Conservation (phyloP, 192 early-diverging fungal species). For the Irineochytrium annulatum region DNA sequence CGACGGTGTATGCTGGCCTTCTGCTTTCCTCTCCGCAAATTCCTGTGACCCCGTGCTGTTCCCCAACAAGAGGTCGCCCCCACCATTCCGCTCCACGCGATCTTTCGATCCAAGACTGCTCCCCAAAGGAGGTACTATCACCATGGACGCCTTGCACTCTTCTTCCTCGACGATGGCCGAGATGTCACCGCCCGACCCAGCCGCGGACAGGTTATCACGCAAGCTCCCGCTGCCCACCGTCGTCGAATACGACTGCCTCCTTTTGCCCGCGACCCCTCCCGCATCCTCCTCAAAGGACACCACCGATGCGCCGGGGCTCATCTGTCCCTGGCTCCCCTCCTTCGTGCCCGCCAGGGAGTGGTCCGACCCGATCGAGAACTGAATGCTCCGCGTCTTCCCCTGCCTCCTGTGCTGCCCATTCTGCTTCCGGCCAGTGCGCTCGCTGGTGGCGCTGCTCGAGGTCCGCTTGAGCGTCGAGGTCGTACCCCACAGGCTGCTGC, state of each 20-base stretch:
- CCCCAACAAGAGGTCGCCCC: neutral
- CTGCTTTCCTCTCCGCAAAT: neutral
- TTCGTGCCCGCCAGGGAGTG: no score
- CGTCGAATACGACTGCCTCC: neutral
- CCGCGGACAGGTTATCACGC: neutral
- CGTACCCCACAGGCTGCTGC: neutral
- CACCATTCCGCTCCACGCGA: no score
- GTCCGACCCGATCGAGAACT: neutral
- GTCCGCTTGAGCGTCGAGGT: neutral
- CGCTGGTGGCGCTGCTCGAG: no score
- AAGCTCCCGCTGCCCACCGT: neutral
- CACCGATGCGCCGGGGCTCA: neutral
- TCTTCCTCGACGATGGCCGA: conserved; percentile 1
- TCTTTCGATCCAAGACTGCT: no score
- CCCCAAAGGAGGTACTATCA: no score
- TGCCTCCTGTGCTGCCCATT: neutral
- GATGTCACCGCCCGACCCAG: neutral
- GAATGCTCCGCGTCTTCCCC: neutral
- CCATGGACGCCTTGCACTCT: neutral
- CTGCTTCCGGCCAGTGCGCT: neutral
- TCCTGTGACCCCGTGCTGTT: neutral
- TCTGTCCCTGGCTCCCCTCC: neutral
- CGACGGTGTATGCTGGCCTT: neutral
- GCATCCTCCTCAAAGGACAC: neutral
- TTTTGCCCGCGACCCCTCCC: neutral